Base-by-base conservation (phyloP, 495 filamentous ascomycete species). In the Schizothecium vesticola region DNA sequence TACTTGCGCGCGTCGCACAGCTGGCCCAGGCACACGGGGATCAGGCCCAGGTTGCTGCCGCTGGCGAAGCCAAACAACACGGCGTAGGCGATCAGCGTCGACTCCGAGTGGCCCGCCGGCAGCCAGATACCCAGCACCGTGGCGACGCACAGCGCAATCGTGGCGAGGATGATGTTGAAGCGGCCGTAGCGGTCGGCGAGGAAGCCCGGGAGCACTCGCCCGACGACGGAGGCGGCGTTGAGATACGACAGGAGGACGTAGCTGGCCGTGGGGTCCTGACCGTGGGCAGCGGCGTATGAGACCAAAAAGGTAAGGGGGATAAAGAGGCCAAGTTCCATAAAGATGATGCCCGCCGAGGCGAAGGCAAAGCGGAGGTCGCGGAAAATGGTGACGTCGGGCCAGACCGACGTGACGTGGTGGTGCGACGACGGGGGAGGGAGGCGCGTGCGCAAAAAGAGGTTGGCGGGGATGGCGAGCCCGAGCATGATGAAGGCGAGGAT, bases 11-110 rank as follows among this genome's bases (percentile, higher is more conserved):
- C 92, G 64, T 90, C 89, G 79, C 93, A 97, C 29, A 97, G 85
- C 81, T 97, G 92, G 6, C 93, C 93, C 12, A 98, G 86, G 72
- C 93, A 97, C 3, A 97, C 93, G 0, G 94, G 94, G 3, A 91
- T 91, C 61, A 98, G 77, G 25, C 88, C 89, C 66, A 98, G 90
- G 69, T 95, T 95, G 66, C 88, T 90, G 5, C 94, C 94, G 43
- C 88, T 92, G 16, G 88, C 88, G 73, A 97, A 94, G 3, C 94
- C 94, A 78, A 97, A 97, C 0, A 92, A 73, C 0, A 94, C 77
- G 0, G 90, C 79, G 73, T 92, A 98, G 11, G 89, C 85, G 65
- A 93, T 82, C 56, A 93, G 81, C 66, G 91, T 76, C 0, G 87
- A 79, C 28, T 86, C 76, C 29, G 85, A 88, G 31, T 79, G 77